A percentile compares a stretch with the other conserved stretches of the same genome.
phyloP scores from a whole-genome alignment of 2,329 filamentous ascomycete genomes.

The Metarhizium humberi region DNA sequence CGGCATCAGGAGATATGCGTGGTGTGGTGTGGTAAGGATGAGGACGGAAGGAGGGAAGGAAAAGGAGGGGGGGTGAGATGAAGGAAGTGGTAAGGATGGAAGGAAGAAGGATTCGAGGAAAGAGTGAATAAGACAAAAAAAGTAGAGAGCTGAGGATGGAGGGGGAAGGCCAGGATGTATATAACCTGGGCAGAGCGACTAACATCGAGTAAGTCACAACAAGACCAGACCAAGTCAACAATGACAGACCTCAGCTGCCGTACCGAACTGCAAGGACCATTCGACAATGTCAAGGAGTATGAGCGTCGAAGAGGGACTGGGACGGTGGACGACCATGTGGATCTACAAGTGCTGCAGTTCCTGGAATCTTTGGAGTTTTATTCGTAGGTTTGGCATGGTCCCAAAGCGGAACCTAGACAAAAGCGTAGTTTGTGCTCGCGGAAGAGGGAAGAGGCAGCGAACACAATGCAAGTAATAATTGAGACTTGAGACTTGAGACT shows the following conservation, averaged over 20 bases:
- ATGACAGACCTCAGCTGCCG: neutral
- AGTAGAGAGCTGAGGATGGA: neutral
- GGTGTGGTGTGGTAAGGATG: neutral
- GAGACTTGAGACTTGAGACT: neutral
- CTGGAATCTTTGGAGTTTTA: neutral
- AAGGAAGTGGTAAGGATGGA: neutral
- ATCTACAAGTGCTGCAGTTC: neutral
- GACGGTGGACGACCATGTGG: neutral
- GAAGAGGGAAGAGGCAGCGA: too few species aligned
- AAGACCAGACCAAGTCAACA: neutral
- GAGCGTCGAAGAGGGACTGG: too few species aligned
- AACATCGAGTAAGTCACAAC: neutral
- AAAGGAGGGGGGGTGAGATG: neutral
- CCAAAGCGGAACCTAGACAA: neutral
- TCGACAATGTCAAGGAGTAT: too few species aligned
- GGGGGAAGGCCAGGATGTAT: slow-evolving; percentile 1
- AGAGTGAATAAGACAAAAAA: neutral
- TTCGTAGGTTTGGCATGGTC: neutral
- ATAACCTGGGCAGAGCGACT: neutral
- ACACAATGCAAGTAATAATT: too few species aligned
- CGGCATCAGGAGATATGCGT: slow-evolving; percentile 1
- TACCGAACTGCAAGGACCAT: too few species aligned
- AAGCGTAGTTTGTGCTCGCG: neutral
- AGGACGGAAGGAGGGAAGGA: neutral
- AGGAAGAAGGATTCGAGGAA: neutral